Percentiles rank a stretch among this genome's conserved stretches.
Evolutionary conservation across 2,329 filamentous ascomycete species (phyloP).

Genomic region (Hypomyces perniciosus): DNA sequence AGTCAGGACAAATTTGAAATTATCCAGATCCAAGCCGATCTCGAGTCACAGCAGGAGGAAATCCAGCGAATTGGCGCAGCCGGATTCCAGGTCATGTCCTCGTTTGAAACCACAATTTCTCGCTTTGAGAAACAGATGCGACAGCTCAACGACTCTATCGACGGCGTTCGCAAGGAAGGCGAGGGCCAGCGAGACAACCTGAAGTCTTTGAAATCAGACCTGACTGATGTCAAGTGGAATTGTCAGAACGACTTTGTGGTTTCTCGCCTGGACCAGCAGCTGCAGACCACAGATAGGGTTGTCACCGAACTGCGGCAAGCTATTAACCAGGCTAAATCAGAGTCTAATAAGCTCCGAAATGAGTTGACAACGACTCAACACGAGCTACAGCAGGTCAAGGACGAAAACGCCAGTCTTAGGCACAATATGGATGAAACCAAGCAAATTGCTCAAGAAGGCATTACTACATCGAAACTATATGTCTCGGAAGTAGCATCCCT

Average conservation of each 20-base stretch:
- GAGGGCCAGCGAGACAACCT: slow-evolving; percentile 22
- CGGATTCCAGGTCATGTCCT: slow-evolving; percentile 31
- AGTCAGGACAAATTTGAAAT: slow-evolving; percentile 16
- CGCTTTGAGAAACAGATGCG: slow-evolving; percentile 30
- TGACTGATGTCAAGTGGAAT: slow-evolving; percentile 16
- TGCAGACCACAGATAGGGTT: slow-evolving; percentile 17
- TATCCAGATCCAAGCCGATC: slow-evolving; percentile 25
- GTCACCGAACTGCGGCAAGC: slow-evolving; percentile 18
- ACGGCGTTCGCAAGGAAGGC: slow-evolving; percentile 20
- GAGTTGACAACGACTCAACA: slow-evolving; percentile 20
- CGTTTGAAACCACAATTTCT: slow-evolving; percentile 29
- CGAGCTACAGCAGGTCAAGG: slow-evolving; percentile 19
- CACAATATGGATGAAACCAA: slow-evolving; percentile 19
- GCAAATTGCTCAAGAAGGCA: slow-evolving; percentile 19
- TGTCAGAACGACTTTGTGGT: slow-evolving; percentile 15
- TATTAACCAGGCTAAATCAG: slow-evolving; percentile 14
- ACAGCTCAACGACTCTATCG: slow-evolving; percentile 26
- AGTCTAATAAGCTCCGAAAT: slow-evolving; percentile 16
- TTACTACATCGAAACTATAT: slow-evolving; percentile 20
- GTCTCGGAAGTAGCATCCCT: slow-evolving; percentile 27
- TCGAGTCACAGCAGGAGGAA: slow-evolving; percentile 29
- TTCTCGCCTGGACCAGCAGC: slow-evolving; percentile 18
- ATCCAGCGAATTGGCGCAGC: slow-evolving; percentile 32
- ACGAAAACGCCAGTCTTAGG: slow-evolving; percentile 20
- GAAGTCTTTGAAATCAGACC: slow-evolving; percentile 20